A percentile compares a stretch with the other conserved stretches of the same genome.
Conservation (phyloP, 2,329 filamentous ascomycete species). For the Fusarium pininemorale region DNA sequence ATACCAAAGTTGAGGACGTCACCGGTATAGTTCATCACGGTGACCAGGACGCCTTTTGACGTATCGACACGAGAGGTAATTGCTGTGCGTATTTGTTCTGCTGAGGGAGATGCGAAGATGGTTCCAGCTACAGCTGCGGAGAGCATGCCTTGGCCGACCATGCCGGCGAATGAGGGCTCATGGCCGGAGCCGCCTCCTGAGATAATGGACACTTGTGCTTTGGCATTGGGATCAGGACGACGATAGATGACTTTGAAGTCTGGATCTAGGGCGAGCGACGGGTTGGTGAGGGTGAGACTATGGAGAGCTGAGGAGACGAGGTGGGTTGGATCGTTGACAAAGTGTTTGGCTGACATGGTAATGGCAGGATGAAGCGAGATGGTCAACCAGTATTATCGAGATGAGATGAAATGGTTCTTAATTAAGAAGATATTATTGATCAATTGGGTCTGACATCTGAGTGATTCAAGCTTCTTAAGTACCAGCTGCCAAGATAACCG, state of each 20-base stretch:
- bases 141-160: constrained; percentile 84
- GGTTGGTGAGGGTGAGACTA: constrained; percentile 84
- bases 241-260: constrained; percentile 87
- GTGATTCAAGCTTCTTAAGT: neutral
- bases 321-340: constrained; percentile 83
- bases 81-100: constrained; percentile 82
- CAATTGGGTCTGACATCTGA: neutral
- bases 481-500: neutral
- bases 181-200: constrained; percentile 91
- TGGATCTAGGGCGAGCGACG: constrained; percentile 79
- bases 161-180: constrained; percentile 86
- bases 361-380: neutral
- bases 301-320: constrained; percentile 81
- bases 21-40: constrained; percentile 95
- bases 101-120: constrained; percentile 83
- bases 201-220: constrained; percentile 80
- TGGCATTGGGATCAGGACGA: constrained; percentile 59
- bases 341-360: constrained; percentile 76
- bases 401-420: neutral
- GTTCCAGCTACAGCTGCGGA: constrained; percentile 85
- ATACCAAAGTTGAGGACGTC: constrained; percentile 93
- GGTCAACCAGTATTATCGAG: neutral
- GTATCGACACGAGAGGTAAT: constrained; percentile 78
- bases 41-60: constrained; percentile 81
- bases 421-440: neutral